phyloP scores from a whole-genome alignment of 176 grass and related monocot species.

The Panicum miliaceum region DNA sequence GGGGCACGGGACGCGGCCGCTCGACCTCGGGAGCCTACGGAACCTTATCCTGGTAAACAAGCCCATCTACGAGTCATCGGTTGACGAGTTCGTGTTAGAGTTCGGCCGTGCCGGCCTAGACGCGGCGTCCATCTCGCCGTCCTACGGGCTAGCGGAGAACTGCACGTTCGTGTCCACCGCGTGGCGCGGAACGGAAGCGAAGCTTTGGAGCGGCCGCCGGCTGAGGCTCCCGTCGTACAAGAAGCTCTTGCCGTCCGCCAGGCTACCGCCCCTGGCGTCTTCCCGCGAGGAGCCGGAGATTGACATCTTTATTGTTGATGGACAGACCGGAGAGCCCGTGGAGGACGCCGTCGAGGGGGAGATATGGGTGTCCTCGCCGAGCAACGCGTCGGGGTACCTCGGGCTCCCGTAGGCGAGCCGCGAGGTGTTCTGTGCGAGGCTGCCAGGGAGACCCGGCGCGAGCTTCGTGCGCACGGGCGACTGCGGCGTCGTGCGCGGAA shows the following conservation, averaged over 20 bases:
- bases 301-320: constrained; percentile 26
- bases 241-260: constrained; percentile 49
- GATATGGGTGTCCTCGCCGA: constrained; percentile 58
- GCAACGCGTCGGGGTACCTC: constrained; percentile 66
- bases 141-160: constrained; percentile 62
- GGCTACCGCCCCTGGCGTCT: not conserved
- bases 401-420: constrained; percentile 5
- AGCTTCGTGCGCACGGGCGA: constrained; percentile 56
- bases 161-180: constrained; percentile 65
- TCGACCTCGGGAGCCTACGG: constrained; percentile 45
- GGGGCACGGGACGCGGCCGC: constrained; percentile 14
- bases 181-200: constrained; percentile 26
- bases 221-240: constrained; percentile 42
- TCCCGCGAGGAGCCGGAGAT: constrained; percentile 28
- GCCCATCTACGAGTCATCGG: constrained; percentile 43
- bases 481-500: constrained; percentile 39
- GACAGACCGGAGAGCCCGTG: constrained; percentile 39
- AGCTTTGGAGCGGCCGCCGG: no score
- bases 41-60: constrained; percentile 65
- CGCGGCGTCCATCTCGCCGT: constrained; percentile 50
- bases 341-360: constrained; percentile 59
- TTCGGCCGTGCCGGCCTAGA: constrained; percentile 38
- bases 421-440: constrained; percentile 39
- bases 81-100: constrained; percentile 49
- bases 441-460: not conserved